Conservation (phyloP, 768 basidiomycete species). For the Phallus indusiatus region DNA sequence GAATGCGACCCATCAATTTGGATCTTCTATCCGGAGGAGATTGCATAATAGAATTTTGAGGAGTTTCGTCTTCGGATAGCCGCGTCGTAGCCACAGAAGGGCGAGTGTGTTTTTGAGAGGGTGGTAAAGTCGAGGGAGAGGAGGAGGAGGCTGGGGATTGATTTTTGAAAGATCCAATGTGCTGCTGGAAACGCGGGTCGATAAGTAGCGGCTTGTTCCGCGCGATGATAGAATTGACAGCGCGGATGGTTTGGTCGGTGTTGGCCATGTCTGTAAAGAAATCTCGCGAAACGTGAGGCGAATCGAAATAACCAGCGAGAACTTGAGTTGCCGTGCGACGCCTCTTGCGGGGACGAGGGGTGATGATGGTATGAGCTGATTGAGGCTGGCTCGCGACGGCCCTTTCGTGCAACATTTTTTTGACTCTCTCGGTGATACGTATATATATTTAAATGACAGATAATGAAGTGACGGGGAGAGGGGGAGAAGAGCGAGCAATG, state of each 20-base stretch:
- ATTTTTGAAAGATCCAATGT: background rate
- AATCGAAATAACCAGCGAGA: constrained; percentile 67
- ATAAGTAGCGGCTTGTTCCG: background rate
- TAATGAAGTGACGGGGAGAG: background rate
- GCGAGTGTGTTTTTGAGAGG: background rate
- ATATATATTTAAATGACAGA: too few relatives aligned
- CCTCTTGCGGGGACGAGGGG: constrained; percentile 21
- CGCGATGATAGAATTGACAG: background rate
- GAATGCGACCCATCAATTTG: background rate
- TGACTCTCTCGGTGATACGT: too few relatives aligned
- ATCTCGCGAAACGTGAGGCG: constrained; percentile 50
- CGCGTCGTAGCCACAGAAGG: background rate
- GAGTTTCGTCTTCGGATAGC: background rate
- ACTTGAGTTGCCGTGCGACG: constrained; percentile 67
- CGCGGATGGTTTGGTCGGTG: background rate
- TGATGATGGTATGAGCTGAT: constrained; percentile 7
- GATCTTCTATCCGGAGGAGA: background rate
- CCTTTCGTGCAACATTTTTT: background rate
- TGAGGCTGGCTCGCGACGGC: constrained; percentile 5
- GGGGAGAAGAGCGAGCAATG: constrained; percentile 4
- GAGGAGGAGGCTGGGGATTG: background rate
- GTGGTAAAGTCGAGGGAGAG: background rate
- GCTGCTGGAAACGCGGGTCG: background rate
- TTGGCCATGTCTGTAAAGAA: constrained; percentile 57
- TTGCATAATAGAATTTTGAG: background rate